Conservation (phyloP, 2,329 filamentous ascomycete species). For the Microsporum canis region DNA sequence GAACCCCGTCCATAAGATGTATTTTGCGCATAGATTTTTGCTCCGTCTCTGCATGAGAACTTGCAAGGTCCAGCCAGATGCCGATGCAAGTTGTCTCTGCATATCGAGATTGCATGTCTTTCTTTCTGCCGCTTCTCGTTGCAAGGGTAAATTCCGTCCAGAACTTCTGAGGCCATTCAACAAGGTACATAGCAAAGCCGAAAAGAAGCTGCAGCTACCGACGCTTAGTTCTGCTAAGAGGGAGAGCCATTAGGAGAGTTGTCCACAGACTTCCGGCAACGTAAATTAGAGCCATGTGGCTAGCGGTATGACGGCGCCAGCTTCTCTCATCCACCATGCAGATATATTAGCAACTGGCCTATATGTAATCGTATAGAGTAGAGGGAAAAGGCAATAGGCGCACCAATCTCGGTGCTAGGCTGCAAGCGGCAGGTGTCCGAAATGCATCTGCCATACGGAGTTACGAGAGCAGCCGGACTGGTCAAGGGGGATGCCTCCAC, state of each 20-base stretch:
- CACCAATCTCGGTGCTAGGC: not conserved
- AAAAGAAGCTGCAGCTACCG: not conserved
- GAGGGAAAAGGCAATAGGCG: not conserved
- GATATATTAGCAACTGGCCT: not conserved
- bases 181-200: not conserved
- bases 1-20: not conserved
- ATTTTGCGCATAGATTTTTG: not conserved
- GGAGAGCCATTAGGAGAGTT: not conserved
- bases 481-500: not conserved
- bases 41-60: not conserved
- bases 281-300: not conserved
- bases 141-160: conserved; percentile 1
- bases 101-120: not conserved
- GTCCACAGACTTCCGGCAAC: not conserved
- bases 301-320: not conserved
- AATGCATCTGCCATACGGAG: not conserved
- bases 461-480: not conserved
- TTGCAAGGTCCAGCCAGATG: not conserved
- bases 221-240: not conserved
- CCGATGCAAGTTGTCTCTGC: not conserved
- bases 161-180: too few species aligned
- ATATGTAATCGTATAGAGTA: not conserved
- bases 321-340: not conserved
- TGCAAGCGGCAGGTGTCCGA: not conserved
- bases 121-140: not conserved